Conservation (phyloP, 1,139 yeast genomes). For the Hansenula anomala region DNA sequence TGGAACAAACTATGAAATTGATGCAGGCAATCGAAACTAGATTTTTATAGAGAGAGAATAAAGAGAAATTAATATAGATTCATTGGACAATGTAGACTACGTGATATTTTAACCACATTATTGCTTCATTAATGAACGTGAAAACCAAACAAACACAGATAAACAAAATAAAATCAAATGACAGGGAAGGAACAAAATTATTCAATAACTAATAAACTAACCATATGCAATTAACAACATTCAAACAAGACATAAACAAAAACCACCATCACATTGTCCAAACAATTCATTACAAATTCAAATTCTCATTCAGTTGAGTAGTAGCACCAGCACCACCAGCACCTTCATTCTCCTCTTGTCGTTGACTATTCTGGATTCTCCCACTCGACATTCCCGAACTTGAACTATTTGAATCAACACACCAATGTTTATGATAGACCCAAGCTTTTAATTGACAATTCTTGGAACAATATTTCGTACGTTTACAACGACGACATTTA, state of each 20-base stretch:
- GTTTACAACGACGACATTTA: conserved; percentile 88
- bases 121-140: too few relatives aligned
- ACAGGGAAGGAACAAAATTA: too few relatives aligned
- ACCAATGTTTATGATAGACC: conserved; percentile 94
- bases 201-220: too few relatives aligned
- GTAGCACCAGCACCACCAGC: conserved; percentile 21
- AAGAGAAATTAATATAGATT: too few relatives aligned
- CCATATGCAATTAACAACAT: too few relatives aligned
- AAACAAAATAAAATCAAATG: too few relatives aligned
- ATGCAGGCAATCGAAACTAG: conserved; percentile 37
- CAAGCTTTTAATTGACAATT: conserved; percentile 91
- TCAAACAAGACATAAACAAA: too few relatives aligned
- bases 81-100: too few relatives aligned
- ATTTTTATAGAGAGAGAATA: not conserved
- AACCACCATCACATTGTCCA: too few relatives aligned
- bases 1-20: conserved; percentile 88
- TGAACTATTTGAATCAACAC: conserved; percentile 42
- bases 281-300: conserved; percentile 19
- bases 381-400: conserved; percentile 5
- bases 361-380: not conserved
- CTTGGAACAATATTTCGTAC: conserved; percentile 91
- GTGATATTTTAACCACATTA: too few relatives aligned
- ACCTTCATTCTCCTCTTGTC: not conserved
- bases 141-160: too few relatives aligned
- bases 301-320: conserved; percentile 80